These are phyloP conservation scores for Globisporangium spiculum DNA, from an alignment of 352 stramenopile genomes.

Conservation along the genomic window DNA sequence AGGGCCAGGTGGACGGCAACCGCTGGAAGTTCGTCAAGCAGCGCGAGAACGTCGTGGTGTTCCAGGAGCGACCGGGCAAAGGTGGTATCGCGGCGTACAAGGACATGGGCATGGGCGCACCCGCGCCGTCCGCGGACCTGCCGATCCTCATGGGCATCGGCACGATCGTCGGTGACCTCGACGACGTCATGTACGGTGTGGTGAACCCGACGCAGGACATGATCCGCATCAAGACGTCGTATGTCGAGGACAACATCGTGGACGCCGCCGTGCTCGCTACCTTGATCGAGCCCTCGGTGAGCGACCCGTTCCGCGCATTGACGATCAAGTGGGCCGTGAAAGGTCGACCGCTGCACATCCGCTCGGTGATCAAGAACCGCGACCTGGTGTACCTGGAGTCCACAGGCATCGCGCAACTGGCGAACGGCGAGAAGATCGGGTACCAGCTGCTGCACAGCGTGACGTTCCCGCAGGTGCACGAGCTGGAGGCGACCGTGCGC, in stretches of 20 bases:
- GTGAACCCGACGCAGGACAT: constrained; percentile 32
- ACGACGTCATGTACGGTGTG: constrained; percentile 46
- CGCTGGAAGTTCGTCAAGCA: constrained; percentile 18
- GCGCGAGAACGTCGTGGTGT: constrained; percentile 18
- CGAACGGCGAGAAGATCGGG: constrained; percentile 14
- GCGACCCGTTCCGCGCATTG: constrained; percentile 8
- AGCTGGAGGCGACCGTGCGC: constrained; percentile 33
- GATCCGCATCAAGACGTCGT: constrained; percentile 36
- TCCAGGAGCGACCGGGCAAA: constrained; percentile 11
- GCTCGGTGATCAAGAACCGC: constrained; percentile 52
- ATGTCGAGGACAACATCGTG: constrained; percentile 28
- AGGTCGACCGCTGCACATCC: constrained; percentile 30
- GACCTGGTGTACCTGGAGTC: constrained; percentile 68
- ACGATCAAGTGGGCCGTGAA: constrained; percentile 64
- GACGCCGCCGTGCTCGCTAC: constrained; percentile 14
- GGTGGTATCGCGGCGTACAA: constrained; percentile 9
- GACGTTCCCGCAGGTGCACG: constrained; percentile 42
- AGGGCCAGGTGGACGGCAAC: constrained; percentile 8
- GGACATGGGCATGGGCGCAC: constrained; percentile 15
- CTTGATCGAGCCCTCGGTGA: constrained; percentile 15
- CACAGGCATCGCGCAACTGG: constrained; percentile 31
- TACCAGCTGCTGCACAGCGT: constrained; percentile 45
- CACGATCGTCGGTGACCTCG: constrained; percentile 27
- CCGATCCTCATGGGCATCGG: constrained; percentile 15
- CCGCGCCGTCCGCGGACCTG: constrained; percentile 10